Percentiles rank a stretch among this genome's conserved stretches.
phyloP scores from a whole-genome alignment of 2,329 filamentous ascomycete species.

The Aspergillus neotritici region DNA sequence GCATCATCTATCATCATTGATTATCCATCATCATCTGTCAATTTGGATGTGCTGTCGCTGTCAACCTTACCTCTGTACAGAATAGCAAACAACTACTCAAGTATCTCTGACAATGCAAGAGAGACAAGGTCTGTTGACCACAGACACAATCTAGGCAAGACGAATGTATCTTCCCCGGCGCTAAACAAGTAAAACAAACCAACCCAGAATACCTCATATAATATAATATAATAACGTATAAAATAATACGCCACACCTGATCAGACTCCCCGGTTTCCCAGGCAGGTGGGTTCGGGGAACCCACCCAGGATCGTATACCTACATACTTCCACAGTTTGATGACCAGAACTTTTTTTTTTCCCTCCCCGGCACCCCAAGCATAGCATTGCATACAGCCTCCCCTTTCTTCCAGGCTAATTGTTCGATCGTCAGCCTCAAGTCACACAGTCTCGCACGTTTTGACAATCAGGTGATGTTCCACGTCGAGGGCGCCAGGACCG shows the following conservation, averaged over 20 bases:
- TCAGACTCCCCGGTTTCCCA: conserved; percentile 10
- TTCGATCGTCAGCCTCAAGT: conserved; percentile 12
- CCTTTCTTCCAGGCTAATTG: background rate
- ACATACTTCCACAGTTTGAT: too few relatives aligned
- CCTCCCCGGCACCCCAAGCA: too few relatives aligned
- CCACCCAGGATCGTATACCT: background rate
- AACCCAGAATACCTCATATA: background rate
- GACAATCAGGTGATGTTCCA: conserved; percentile 26
- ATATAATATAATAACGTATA: conserved; percentile 2
- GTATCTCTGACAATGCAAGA: background rate
- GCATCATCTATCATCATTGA: background rate
- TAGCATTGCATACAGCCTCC: too few relatives aligned
- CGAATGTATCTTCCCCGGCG: too few relatives aligned
- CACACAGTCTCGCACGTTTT: conserved; percentile 23
- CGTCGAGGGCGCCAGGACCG: conserved; percentile 3
- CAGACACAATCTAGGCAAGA: too few relatives aligned
- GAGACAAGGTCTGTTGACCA: too few relatives aligned
- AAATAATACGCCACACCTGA: conserved; percentile 13
- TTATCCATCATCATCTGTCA: background rate
- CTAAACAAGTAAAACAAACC: background rate
- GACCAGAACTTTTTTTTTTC: too few relatives aligned
- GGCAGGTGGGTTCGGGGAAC: conserved; percentile 14
- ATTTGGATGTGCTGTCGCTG: conserved; percentile 3
- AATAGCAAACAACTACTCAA: too few relatives aligned
- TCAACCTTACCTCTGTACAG: background rate